phyloP scores from a whole-genome alignment of 192 early-diverging fungal species.

The Coemansia asiatica region DNA sequence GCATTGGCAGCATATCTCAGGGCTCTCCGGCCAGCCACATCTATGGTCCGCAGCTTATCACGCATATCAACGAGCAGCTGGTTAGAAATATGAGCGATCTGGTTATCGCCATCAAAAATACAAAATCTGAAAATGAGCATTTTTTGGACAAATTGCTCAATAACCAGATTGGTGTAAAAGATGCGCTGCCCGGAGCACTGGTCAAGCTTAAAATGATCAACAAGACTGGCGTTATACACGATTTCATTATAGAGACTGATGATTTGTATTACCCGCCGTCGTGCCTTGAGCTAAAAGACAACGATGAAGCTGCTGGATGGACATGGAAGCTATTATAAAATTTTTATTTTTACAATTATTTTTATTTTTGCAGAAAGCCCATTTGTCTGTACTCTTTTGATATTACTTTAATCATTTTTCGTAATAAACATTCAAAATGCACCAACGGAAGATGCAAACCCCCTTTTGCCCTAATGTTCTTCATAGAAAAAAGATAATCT shows the following conservation, averaged over 20 bases:
- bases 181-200: slow-evolving; percentile 1
- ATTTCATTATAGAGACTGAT: slow-evolving; percentile 4
- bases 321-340: background rate
- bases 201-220: slow-evolving; percentile 3
- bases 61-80: background rate
- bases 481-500: background rate
- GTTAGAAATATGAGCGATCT: slow-evolving; percentile 8
- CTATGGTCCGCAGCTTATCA: slow-evolving; percentile 5
- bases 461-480: background rate
- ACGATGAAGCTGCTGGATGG: background rate
- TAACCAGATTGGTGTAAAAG: background rate
- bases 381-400: background rate
- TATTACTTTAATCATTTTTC: background rate
- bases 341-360: background rate
- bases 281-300: background rate
- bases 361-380: background rate
- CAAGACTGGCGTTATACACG: background rate
- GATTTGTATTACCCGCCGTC: slow-evolving; percentile 5
- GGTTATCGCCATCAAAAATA: slow-evolving; percentile 4
- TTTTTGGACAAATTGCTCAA: background rate
- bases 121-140: background rate
- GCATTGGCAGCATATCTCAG: background rate
- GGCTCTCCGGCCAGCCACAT: slow-evolving; percentile 2
- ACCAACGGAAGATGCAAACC: too few relatives aligned
- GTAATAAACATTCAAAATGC: too few relatives aligned